Conservation (phyloP, 495 filamentous ascomycete species). For the Talaromyces stipitatus region DNA sequence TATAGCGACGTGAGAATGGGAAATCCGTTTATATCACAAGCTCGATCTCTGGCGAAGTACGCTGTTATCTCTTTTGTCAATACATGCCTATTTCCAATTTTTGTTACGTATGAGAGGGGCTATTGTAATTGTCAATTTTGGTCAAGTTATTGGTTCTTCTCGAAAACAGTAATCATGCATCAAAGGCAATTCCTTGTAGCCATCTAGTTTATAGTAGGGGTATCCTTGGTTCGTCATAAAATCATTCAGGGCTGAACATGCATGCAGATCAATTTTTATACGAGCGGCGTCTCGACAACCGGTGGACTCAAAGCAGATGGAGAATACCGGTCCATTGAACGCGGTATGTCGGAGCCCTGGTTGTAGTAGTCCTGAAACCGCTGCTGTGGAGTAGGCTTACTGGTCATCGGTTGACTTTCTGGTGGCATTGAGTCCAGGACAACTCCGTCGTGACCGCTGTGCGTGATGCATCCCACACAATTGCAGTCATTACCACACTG, state of each 20-base stretch:
- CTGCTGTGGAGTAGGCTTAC: neutral
- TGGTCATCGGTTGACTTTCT: neutral
- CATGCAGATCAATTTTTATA: neutral
- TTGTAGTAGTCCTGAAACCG: neutral
- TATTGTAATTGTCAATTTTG: neutral
- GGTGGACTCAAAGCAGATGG: conserved; percentile 1
- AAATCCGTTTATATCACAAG: no score
- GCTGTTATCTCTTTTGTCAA: neutral
- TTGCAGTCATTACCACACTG: conserved; percentile 42
- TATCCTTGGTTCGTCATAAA: conserved; percentile 2
- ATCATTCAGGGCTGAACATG: neutral
- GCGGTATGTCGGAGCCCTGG: neutral
- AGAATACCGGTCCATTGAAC: conserved; percentile 4
- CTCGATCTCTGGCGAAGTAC: neutral
- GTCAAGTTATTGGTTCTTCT: neutral
- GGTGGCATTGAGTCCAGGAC: conserved; percentile 11
- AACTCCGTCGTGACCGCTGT: conserved; percentile 38
- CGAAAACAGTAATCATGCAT: neutral
- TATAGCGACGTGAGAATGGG: neutral
- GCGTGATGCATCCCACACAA: conserved; percentile 44
- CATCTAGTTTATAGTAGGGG: neutral
- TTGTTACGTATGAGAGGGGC: neutral
- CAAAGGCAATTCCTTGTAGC: neutral
- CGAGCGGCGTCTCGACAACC: conserved; percentile 2
- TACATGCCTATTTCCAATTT: neutral